phyloP scores from a whole-genome alignment of 2,329 filamentous ascomycete genomes.

The Parafenestella ontariensis region DNA sequence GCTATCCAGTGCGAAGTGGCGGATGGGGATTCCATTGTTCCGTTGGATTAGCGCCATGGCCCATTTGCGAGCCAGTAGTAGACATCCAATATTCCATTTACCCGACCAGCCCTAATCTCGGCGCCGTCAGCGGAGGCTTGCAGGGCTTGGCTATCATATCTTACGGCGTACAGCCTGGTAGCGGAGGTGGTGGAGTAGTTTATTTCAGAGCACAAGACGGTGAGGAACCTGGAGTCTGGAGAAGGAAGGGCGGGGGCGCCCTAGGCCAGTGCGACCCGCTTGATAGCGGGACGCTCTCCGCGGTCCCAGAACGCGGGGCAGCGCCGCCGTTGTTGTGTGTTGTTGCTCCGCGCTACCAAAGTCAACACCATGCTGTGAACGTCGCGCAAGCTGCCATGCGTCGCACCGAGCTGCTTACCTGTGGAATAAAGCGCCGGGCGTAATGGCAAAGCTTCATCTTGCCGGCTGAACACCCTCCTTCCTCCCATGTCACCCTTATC shows the following conservation, averaged over 20 bases:
- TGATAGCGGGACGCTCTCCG: conserved; percentile 2
- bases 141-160: conserved; percentile 4
- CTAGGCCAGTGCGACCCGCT: conserved; percentile 5
- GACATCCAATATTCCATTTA: conserved; percentile 38
- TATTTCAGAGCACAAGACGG: conserved; percentile 1
- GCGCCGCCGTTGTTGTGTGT: conserved; percentile 3
- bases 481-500: conserved; percentile 28
- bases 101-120: conserved; percentile 27
- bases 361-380: conserved; percentile 6
- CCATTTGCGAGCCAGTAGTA: conserved; percentile 35
- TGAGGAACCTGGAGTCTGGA: conserved; percentile 1
- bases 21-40: conserved; percentile 30
- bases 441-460: conserved; percentile 37
- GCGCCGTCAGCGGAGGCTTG: conserved; percentile 24
- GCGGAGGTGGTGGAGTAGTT: conserved; percentile 11
- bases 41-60: conserved; percentile 15
- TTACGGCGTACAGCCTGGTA: conserved; percentile 4
- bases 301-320: conserved; percentile 12
- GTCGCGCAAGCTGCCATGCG: not conserved
- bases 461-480: conserved; percentile 20
- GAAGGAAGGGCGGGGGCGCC: conserved; percentile 5
- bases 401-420: not conserved
- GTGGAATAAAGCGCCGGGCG: conserved; percentile 9
- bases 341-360: conserved; percentile 10
- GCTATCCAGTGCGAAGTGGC: conserved; percentile 2